These are phyloP conservation scores for Achaetomiella virescens DNA, from an alignment of 495 filamentous ascomycete species.

Conservation along the genomic window DNA sequence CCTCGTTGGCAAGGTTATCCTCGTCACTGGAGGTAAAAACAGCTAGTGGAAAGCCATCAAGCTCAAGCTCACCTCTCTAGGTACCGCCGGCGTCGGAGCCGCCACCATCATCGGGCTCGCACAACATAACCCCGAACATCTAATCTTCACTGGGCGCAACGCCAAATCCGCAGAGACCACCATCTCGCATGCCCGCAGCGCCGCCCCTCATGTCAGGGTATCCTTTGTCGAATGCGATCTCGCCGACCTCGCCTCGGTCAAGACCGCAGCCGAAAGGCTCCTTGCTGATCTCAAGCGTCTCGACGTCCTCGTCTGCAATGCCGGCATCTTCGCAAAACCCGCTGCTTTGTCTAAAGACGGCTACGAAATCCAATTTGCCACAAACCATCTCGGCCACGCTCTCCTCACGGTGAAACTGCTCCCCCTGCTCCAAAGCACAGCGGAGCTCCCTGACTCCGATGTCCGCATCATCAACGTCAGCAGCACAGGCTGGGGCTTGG, in stretches of 20 bases:
- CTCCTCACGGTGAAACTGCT: conserved; percentile 58
- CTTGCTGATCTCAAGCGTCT: conserved; percentile 6
- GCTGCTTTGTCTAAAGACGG: conserved; percentile 50
- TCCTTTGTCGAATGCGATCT: conserved; percentile 12
- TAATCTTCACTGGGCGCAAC: conserved; percentile 12
- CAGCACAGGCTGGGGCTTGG: conserved; percentile 31
- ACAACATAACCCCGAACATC: not conserved
- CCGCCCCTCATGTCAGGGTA: not conserved
- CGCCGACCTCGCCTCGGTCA: conserved; percentile 10
- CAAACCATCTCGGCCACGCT: conserved; percentile 63
- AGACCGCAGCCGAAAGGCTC: conserved; percentile 5
- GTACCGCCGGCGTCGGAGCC: conserved; percentile 6
- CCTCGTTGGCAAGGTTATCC: conserved; percentile 3
- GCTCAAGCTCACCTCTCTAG: not conserved
- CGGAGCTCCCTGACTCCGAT: conserved; percentile 24
- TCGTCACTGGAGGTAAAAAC: conserved; percentile 10
- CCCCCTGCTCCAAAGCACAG: conserved; percentile 44
- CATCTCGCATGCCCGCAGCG: conserved; percentile 1
- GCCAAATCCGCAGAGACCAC: conserved; percentile 1
- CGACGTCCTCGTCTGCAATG: conserved; percentile 20
- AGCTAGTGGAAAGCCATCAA: not conserved
- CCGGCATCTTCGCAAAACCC: conserved; percentile 48
- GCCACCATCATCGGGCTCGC: not conserved
- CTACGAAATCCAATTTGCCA: conserved; percentile 62
- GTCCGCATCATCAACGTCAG: conserved; percentile 36